Evolutionary conservation across 2,329 filamentous ascomycete genomes (phyloP), one percentile per base, ranked within the genome.

Genomic region (Beauveria sp.): DNA sequence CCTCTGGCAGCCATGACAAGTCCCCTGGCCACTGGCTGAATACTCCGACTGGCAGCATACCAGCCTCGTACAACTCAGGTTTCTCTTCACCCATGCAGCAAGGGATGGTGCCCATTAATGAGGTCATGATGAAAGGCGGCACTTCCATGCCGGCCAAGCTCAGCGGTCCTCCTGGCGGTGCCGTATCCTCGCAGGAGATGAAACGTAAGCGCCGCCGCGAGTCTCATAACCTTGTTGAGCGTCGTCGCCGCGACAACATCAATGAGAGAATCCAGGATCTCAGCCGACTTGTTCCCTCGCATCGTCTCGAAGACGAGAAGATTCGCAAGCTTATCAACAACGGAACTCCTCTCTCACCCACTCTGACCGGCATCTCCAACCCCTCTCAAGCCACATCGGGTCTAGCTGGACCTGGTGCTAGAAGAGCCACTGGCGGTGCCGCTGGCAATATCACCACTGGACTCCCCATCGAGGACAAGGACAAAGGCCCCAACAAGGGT

Each of bases 401-500:
- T 49, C 83, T 97, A 60, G 93, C 92, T 57, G 92, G 91, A 18
- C 90, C 90, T 26, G 90, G 87, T 65, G 92, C 91, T 46, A 85
- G 92, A 65, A 86, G 93, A 65, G 92, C 92, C 34, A 85, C 88
- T 38, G 86, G 87, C 58, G 81, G 80, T n/a, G 75, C 74, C 7
- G 81, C 86, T 7, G 89, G 89, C 43, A 96, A 90, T 71, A 97
- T 97, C 69, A 96, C 92, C 6, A 93, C 93, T 66, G 92, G 93
- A 16, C 82, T 98, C 34, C 93, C 95, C 0, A 84, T 96, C 42
- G 95, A 99, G 69, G 95, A 98, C 67, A 98, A 98, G 73, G 95
- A 99, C 77, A 98, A 98, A 72, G 95, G 95, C 0, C 95, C 95
- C 6, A 98, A 98, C 80, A 99, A 99, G 78, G 95, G 95, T 54